phyloP scores from a whole-genome alignment of 352 stramenopile genomes.

The Elongisporangium anandrum region DNA sequence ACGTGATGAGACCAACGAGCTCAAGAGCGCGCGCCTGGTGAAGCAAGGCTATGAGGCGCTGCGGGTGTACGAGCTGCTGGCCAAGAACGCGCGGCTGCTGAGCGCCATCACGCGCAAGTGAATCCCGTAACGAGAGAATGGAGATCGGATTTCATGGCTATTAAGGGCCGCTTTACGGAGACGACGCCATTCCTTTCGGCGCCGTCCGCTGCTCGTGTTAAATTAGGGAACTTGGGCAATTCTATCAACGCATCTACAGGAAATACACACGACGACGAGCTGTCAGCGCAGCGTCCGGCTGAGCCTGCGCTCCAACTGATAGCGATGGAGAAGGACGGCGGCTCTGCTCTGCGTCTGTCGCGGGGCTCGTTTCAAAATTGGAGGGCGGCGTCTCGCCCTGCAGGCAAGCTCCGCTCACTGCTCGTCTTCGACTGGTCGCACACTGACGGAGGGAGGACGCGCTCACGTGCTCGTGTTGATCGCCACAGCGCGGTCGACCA shows the following conservation, averaged over 20 bases:
- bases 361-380: background rate
- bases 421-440: background rate
- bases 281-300: background rate
- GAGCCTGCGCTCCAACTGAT: background rate
- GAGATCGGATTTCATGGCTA: background rate
- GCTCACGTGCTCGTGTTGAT: background rate
- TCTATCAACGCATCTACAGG: background rate
- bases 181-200: background rate
- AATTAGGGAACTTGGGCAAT: background rate
- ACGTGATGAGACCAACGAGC: conserved; percentile 34
- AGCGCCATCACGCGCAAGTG: conserved; percentile 53
- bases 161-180: background rate
- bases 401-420: no score
- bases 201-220: background rate
- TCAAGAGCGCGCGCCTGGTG: conserved; percentile 35
- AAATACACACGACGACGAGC: background rate
- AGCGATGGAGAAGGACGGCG: background rate
- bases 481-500: background rate
- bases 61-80: conserved; percentile 52
- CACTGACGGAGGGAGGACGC: background rate
- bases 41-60: conserved; percentile 52
- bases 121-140: background rate
- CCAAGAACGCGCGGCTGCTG: conserved; percentile 36
- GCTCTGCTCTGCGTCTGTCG: background rate
- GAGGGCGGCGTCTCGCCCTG: background rate